Conservation (phyloP, 2,329 filamentous ascomycete species). For the Aspergillus unguis region DNA sequence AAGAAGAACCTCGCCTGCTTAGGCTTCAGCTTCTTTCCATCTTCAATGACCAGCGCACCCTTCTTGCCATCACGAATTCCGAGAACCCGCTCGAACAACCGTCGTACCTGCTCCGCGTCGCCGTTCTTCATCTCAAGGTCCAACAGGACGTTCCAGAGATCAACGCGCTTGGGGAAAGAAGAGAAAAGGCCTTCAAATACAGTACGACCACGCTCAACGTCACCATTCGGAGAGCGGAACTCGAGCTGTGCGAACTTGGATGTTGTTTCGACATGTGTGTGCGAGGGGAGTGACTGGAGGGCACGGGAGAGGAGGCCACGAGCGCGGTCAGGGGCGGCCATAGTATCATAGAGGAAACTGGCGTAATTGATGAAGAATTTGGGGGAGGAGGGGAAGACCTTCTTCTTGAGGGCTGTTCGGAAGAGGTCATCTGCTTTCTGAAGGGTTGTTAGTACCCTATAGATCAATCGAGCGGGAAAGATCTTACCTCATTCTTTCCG, state of each 20-base stretch:
- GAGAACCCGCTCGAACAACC: slow-evolving; percentile 75
- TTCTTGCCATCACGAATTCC: slow-evolving; percentile 43
- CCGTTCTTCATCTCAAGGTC: slow-evolving; percentile 71
- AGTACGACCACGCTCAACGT: slow-evolving; percentile 86
- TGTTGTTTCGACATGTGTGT: slow-evolving; percentile 70
- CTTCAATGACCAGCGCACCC: slow-evolving; percentile 28
- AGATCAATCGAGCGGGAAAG: not conserved
- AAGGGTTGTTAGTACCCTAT: slow-evolving; percentile 26
- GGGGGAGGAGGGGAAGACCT: slow-evolving; percentile 73
- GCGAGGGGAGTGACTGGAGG: slow-evolving; percentile 71
- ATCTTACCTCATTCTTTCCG: slow-evolving; percentile 72
- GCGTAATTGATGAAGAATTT: slow-evolving; percentile 93
- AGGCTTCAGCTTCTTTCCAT: slow-evolving; percentile 67
- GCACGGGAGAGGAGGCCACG: slow-evolving; percentile 78
- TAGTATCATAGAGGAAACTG: slow-evolving; percentile 78
- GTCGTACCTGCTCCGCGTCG: slow-evolving; percentile 63
- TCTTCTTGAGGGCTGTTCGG: slow-evolving; percentile 83
- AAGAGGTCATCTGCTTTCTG: slow-evolving; percentile 88
- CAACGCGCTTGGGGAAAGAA: slow-evolving; percentile 82
- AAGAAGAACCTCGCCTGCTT: slow-evolving; percentile 85
- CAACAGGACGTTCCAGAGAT: slow-evolving; percentile 88
- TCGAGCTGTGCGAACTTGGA: slow-evolving; percentile 88
- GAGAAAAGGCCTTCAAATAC: slow-evolving; percentile 86
- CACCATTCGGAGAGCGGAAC: slow-evolving; percentile 77
- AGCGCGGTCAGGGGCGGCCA: slow-evolving; percentile 66